phyloP scores from a whole-genome alignment of 2,329 filamentous ascomycete species.

The Xylariaceae sp. region DNA sequence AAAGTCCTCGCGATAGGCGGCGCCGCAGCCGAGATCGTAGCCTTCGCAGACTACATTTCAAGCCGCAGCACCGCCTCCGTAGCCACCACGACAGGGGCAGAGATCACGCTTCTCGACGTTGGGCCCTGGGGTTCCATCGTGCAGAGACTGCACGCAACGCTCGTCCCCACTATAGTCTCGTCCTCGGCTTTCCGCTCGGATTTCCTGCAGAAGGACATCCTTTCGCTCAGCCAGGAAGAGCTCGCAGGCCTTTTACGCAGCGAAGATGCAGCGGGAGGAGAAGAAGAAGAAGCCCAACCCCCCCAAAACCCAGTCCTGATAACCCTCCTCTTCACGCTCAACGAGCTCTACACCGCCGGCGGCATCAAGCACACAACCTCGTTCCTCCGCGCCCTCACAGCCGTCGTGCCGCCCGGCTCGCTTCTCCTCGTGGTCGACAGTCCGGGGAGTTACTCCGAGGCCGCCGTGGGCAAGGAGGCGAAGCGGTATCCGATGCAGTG shows the following conservation, averaged over 20 bases:
- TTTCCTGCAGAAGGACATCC: constrained; percentile 58
- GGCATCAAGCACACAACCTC: constrained; percentile 75
- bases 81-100: constrained; percentile 28
- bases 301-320: constrained; percentile 61
- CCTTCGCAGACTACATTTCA: constrained; percentile 55
- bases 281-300: too few species aligned
- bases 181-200: constrained; percentile 47
- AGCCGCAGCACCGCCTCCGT: not conserved
- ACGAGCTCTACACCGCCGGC: constrained; percentile 87
- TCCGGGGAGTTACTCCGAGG: constrained; percentile 89
- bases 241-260: constrained; percentile 44
- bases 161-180: constrained; percentile 51
- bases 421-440: constrained; percentile 88
- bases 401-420: constrained; percentile 62
- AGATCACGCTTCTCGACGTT: constrained; percentile 76
- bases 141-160: constrained; percentile 59
- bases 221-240: constrained; percentile 48
- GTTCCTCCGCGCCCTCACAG: constrained; percentile 75
- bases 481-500: constrained; percentile 91
- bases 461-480: constrained; percentile 68
- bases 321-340: constrained; percentile 91
- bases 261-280: too few species aligned
- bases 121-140: constrained; percentile 77
- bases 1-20: constrained; percentile 60
- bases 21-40: constrained; percentile 67